Evolutionary conservation across 805 yeast genomes (phyloP).

Genomic region (Lipomyces yamanashiensis): DNA sequence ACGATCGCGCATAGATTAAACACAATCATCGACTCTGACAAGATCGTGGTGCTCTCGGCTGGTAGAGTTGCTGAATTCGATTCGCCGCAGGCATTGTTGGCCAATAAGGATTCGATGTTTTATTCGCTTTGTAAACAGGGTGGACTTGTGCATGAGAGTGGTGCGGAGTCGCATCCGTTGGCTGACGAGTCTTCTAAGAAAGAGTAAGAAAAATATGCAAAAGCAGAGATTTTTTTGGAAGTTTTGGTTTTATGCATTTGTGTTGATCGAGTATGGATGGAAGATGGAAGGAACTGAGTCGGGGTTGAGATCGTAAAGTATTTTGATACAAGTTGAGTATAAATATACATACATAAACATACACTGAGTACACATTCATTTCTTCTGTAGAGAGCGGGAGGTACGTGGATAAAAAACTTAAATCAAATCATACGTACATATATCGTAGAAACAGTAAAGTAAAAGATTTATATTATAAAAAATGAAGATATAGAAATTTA

Average conservation of each 20-base stretch:
- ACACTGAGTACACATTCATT: too few relatives aligned
- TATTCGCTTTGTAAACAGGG: constrained; percentile 83
- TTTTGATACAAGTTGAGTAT: too few relatives aligned
- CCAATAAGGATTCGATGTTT: constrained; percentile 69
- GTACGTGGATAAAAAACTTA: too few relatives aligned
- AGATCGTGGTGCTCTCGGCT: constrained; percentile 71
- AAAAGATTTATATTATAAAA: neutral
- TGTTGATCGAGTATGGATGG: neutral
- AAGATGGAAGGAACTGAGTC: too few relatives aligned
- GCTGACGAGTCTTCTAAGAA: constrained; percentile 11
- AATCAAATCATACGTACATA: too few relatives aligned
- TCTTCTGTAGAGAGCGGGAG: too few relatives aligned
- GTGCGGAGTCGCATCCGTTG: neutral
- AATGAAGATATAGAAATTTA: neutral
- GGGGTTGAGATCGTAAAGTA: too few relatives aligned
- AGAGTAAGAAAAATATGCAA: constrained; percentile 2
- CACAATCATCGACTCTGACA: constrained; percentile 84
- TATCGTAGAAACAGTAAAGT: too few relatives aligned
- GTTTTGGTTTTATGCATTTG: neutral
- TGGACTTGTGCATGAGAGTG: constrained; percentile 50
- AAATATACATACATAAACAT: too few relatives aligned
- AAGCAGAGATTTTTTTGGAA: neutral
- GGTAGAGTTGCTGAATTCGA: constrained; percentile 83
- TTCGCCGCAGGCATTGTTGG: constrained; percentile 67
- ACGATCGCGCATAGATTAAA: constrained; percentile 91